These are phyloP conservation scores for Termitomyces sp. DNA, from an alignment of 768 basidiomycete species.

Conservation along the genomic window DNA sequence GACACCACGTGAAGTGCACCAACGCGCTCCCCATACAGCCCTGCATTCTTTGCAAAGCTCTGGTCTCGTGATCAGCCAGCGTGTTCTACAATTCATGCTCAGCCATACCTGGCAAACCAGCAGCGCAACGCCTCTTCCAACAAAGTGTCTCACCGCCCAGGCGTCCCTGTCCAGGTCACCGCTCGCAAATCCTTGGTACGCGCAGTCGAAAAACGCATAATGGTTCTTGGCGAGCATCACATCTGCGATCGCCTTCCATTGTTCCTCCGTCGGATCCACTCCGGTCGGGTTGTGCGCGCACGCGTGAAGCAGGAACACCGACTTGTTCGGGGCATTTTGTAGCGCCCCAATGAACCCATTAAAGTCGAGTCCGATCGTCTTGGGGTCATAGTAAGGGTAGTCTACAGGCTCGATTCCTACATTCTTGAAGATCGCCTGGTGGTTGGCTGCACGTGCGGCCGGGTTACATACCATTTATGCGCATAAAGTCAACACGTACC, in stretches of 20 bases:
- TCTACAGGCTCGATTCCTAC: conserved; percentile 82
- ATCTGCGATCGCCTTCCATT: conserved; percentile 78
- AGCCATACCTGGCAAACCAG: conserved; percentile 79
- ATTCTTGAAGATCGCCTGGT: conserved; percentile 86
- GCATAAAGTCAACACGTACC: conserved; percentile 39
- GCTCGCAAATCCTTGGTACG: conserved; percentile 96
- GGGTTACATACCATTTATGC: not conserved
- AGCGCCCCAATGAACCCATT: conserved; percentile 57
- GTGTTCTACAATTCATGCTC: not conserved
- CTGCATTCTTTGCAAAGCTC: conserved; percentile 98
- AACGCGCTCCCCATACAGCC: conserved; percentile 90
- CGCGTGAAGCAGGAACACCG: conserved; percentile 86
- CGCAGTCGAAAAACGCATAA: conserved; percentile 91
- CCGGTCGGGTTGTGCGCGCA: conserved; percentile 98
- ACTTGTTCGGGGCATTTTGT: conserved; percentile 60
- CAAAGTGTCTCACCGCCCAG: conserved; percentile 87
- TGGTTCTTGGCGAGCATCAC: conserved; percentile 68
- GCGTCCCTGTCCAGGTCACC: conserved; percentile 90
- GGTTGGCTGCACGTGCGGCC: conserved; percentile 58
- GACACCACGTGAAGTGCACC: conserved; percentile 89
- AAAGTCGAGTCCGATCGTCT: conserved; percentile 84
- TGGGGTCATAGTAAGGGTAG: conserved; percentile 93
- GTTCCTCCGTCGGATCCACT: conserved; percentile 83
- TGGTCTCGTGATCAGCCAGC: conserved; percentile 22
- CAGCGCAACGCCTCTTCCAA: conserved; percentile 63